These are phyloP conservation scores for Alternaria incomplexa DNA, from an alignment of 2,329 filamentous ascomycete species.

Conservation along the genomic window DNA sequence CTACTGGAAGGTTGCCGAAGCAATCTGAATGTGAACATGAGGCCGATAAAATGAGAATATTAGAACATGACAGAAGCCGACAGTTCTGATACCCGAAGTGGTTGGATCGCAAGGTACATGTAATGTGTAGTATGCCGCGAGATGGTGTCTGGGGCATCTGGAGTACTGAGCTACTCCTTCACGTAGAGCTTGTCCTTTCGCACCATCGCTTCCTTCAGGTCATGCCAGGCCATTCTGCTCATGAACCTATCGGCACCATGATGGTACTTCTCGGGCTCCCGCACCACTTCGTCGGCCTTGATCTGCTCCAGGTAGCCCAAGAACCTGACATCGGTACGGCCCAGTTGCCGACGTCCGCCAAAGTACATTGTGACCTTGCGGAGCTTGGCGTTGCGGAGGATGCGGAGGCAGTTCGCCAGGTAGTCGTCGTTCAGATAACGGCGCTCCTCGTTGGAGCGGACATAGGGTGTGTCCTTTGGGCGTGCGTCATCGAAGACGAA, in stretches of 20 bases:
- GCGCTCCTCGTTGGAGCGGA: constrained; percentile 50
- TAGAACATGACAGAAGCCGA: neutral
- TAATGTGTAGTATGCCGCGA: neutral
- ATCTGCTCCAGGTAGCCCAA: constrained; percentile 53
- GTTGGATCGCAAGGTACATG: neutral
- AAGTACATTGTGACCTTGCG: constrained; percentile 53
- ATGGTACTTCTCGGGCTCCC: constrained; percentile 20
- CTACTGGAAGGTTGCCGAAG: neutral
- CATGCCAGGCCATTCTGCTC: constrained; percentile 33
- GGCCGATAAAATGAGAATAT: neutral
- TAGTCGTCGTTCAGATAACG: constrained; percentile 57
- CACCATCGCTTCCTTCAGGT: constrained; percentile 44
- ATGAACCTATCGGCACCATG: constrained; percentile 41
- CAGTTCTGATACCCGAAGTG: neutral
- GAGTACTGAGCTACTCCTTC: constrained; percentile 3
- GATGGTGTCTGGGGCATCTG: neutral
- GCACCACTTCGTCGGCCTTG: constrained; percentile 51
- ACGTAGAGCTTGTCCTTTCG: constrained; percentile 48
- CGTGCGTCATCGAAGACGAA: constrained; percentile 55
- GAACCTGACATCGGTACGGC: constrained; percentile 50
- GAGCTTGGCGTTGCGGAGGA: constrained; percentile 52
- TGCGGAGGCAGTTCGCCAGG: constrained; percentile 53
- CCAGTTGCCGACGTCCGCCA: constrained; percentile 47
- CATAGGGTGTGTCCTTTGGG: constrained; percentile 49
- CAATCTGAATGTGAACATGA: neutral